Evolutionary conservation across 1,139 yeast genomes (phyloP), one percentile per base, ranked within the genome.

Genomic region (Geotrichum macrosporum): DNA sequence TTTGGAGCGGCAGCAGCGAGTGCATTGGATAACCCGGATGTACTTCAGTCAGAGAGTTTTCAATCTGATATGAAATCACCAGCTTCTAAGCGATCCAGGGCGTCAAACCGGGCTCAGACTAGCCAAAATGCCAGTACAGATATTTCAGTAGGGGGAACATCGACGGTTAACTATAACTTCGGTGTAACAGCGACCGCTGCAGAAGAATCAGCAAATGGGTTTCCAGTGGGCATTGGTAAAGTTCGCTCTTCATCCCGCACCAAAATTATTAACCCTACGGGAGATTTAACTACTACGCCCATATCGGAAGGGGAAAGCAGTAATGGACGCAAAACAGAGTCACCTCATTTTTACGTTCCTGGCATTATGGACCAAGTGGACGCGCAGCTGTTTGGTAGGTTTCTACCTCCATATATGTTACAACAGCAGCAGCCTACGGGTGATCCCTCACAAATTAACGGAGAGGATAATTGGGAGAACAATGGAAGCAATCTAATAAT

Each of bases 311-410:
- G n/a, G 20, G 40, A 33, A 5, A 16, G 31, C 8, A n/a, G 16
- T 12, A 31, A 36, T 13, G 35, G 30, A 24, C 32, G 44, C 26
- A 39, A 33, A 18, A 46, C 47, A 3, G 47, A 46, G 32, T 44
- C 51, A 1, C 53, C 51, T 2, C 52, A 48, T 18, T 41, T 44
- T 16, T 84, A 84, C 58, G 73, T 83, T 50, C 87, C 92, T 1
- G 94, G 94, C 4, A 81, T 84, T 16, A 81, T 86, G 72, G 95
- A 86, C 63, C 83, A 81, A 56, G 68, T 86, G 40, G 95, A 87
- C 63, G 77, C 86, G 52, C 92, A 85, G 60, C 74, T 87, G 12
- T 86, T 87, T 68, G 95, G 95, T 0, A 71, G 84, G 44, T 81
- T 83, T 56, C 63, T 86, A 46, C 95, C 95, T 3, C 94, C 94